Evolutionary conservation across 1,139 yeast genomes (phyloP).

Genomic region (Candida pseudocylindracea): DNA sequence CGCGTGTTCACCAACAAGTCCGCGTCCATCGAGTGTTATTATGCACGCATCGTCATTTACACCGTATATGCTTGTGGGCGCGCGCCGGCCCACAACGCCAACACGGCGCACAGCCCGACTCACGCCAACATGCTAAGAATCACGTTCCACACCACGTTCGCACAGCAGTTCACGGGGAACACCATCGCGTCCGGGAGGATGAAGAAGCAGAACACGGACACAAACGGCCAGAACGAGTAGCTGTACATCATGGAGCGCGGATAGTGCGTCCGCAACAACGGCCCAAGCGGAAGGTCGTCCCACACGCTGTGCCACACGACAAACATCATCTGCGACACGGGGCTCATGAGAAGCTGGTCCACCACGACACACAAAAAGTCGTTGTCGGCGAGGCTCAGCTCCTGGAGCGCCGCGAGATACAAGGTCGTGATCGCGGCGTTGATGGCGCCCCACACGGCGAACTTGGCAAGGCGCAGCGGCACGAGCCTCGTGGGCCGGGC

Average conservation of each 20-base stretch:
- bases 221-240: constrained; percentile 37
- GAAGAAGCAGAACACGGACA: constrained; percentile 25
- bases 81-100: too few relatives aligned
- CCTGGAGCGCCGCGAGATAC: constrained; percentile 31
- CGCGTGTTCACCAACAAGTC: constrained; percentile 49
- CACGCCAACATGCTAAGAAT: constrained; percentile 12
- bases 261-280: constrained; percentile 9
- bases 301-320: constrained; percentile 25
- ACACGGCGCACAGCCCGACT: too few relatives aligned
- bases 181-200: constrained; percentile 22
- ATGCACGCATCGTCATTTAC: neutral
- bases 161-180: constrained; percentile 36
- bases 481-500: constrained; percentile 3
- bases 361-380: constrained; percentile 15
- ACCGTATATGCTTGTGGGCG: too few relatives aligned
- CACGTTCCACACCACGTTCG: constrained; percentile 32
- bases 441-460: constrained; percentile 36
- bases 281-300: constrained; percentile 15
- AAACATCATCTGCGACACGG: constrained; percentile 28
- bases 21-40: constrained; percentile 2
- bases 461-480: constrained; percentile 20
- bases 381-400: constrained; percentile 9
- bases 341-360: constrained; percentile 35
- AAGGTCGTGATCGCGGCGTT: constrained; percentile 32
- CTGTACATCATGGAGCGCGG: constrained; percentile 26